phyloP scores from a whole-genome alignment of 305 asterid species.

The Solanum hybrid region DNA sequence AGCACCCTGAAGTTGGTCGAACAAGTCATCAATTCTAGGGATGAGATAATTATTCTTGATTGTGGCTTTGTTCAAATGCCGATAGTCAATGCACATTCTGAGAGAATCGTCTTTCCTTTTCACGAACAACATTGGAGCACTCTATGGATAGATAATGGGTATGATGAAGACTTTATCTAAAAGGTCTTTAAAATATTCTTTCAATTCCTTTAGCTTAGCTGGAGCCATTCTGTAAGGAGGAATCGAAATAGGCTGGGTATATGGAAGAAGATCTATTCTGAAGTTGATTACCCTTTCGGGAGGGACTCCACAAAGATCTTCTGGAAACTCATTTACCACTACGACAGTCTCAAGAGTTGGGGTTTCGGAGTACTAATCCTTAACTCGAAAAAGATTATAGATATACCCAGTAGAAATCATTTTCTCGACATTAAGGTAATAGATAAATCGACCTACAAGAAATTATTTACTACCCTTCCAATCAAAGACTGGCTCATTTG shows the following conservation, averaged over 20 bases:
- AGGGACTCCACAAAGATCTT: neutral
- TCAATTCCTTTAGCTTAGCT: neutral
- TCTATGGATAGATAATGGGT: neutral
- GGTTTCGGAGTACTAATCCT: neutral
- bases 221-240: neutral
- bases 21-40: neutral
- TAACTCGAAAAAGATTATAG: neutral
- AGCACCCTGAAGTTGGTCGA: neutral
- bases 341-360: neutral
- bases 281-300: neutral
- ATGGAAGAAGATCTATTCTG: too few species aligned
- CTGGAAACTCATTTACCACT: too few species aligned
- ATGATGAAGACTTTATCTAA: neutral
- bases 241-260: neutral
- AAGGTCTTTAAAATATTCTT: neutral
- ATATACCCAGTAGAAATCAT: neutral
- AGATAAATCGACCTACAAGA: neutral
- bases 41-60: neutral
- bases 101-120: neutral
- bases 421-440: neutral
- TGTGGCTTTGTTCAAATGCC: neutral
- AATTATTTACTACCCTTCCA: neutral
- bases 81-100: neutral
- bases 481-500: neutral
- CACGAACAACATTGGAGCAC: neutral